phyloP scores from a whole-genome alignment of 164 flowering plant genomes.

The Macadamia integrifolia region DNA sequence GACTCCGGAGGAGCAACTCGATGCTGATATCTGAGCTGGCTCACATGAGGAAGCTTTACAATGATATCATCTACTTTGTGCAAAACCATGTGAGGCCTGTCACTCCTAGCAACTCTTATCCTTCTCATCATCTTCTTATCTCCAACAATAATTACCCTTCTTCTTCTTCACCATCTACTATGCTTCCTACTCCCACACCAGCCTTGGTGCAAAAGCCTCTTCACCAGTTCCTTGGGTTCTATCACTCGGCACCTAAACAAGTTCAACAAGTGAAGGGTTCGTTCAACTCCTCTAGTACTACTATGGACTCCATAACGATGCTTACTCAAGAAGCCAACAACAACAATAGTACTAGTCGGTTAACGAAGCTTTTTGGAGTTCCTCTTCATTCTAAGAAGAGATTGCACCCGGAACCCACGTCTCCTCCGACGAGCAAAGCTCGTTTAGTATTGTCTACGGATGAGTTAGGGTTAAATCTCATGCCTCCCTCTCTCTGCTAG shows the following conservation, averaged over 20 bases:
- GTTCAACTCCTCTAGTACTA: constrained; percentile 22
- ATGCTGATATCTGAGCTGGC: constrained; percentile 82
- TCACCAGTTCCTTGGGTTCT: constrained; percentile 32
- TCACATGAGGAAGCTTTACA: constrained; percentile 90
- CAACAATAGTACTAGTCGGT: constrained; percentile 4
- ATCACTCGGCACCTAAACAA: constrained; percentile 29
- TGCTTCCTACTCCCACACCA: constrained; percentile 1
- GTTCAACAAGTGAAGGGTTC: constrained; percentile 14
- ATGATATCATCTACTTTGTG: constrained; percentile 89
- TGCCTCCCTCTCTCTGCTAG: constrained; percentile 68
- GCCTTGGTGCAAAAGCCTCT: constrained; percentile 31
- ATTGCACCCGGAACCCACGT: constrained; percentile 55
- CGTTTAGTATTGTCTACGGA: constrained; percentile 52
- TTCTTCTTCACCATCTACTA: constrained; percentile 2
- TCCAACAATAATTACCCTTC: constrained; percentile 3
- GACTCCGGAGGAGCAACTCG: constrained; percentile 74
- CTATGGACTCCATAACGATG: constrained; percentile 35
- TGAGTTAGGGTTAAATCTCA: constrained; percentile 83
- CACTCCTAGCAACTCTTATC: constrained; percentile 54
- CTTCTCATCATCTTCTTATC: constrained; percentile 39
- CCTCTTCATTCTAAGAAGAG: constrained; percentile 76
- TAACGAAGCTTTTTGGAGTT: constrained; percentile 81
- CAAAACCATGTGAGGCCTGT: constrained; percentile 94
- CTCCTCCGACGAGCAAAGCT: constrained; percentile 44
- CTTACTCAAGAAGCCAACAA: constrained; percentile 29